These are phyloP conservation scores for Polygonum maritimum DNA, from an alignment of 148 eudicot genomes.

Conservation along the genomic window DNA sequence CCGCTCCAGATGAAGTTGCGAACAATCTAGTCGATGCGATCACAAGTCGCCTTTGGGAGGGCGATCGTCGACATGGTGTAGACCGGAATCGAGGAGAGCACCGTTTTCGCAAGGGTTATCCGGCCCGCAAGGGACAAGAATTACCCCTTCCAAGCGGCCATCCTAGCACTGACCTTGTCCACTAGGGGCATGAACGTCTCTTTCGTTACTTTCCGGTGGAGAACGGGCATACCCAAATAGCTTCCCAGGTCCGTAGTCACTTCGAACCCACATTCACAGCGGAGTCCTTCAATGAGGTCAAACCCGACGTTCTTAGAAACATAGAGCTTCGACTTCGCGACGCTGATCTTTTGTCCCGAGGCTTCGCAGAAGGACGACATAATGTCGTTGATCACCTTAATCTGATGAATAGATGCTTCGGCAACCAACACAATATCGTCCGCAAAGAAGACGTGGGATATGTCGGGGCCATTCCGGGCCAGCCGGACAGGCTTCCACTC, in stretches of 20 bases:
- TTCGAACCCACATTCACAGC: not conserved
- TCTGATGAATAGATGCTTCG: no score
- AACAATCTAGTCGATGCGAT: not conserved
- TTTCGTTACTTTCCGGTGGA: not conserved
- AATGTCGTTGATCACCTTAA: no score
- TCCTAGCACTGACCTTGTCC: not conserved
- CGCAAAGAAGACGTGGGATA: no score
- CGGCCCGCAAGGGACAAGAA: not conserved
- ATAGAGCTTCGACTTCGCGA: not conserved
- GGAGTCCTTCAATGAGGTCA: not conserved
- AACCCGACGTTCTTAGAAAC: not conserved
- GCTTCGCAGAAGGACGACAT: no score
- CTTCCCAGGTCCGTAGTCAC: not conserved
- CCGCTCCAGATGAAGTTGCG: not conserved
- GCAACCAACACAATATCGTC: no score
- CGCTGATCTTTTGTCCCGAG: no score
- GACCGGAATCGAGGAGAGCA: not conserved
- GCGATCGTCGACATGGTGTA: not conserved
- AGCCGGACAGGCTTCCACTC: no score
- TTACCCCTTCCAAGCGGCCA: not conserved
- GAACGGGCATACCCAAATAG: not conserved
- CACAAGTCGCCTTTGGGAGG: not conserved
- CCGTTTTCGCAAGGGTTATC: not conserved
- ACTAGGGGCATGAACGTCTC: not conserved
- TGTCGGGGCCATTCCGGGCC: no score